A percentile compares a stretch with the other conserved stretches of the same genome.
Conservation (phyloP, 805 yeast species). For the Ogataea kodamae region DNA sequence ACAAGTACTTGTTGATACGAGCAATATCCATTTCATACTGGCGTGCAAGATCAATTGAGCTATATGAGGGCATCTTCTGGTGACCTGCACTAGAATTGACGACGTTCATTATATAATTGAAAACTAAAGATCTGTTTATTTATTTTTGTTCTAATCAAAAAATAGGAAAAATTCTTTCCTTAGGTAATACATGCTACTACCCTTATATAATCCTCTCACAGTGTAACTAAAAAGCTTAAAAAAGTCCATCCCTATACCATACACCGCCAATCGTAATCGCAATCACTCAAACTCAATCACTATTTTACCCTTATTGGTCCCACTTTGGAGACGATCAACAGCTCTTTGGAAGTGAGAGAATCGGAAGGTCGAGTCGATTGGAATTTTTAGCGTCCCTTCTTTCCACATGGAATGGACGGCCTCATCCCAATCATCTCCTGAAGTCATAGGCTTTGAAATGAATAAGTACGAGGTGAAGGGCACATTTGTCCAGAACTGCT, state of each 20-base stretch:
- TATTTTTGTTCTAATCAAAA: constrained; percentile 4
- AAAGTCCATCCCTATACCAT: constrained; percentile 5
- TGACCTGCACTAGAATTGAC: constrained; percentile 11
- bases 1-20: constrained; percentile 46
- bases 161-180: constrained; percentile 1
- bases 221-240: background rate
- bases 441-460: constrained; percentile 2
- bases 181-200: background rate
- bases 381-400: constrained; percentile 40
- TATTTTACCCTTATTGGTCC: constrained; percentile 64
- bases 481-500: constrained; percentile 12
- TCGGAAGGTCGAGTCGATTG: constrained; percentile 51
- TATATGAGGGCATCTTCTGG: constrained; percentile 16
- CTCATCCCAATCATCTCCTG: constrained; percentile 14
- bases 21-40: constrained; percentile 57
- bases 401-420: constrained; percentile 44
- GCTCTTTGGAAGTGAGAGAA: constrained; percentile 52
- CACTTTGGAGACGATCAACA: constrained; percentile 41
- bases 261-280: constrained; percentile 7
- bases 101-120: constrained; percentile 1
- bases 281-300: constrained; percentile 34
- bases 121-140: constrained; percentile 3
- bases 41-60: constrained; percentile 43
- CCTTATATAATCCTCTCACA: background rate
- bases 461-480: constrained; percentile 16